Percentiles rank a stretch among this genome's conserved stretches.
Evolutionary conservation across 768 basidiomycete genomes (phyloP).

Genomic region (Tulasnella sp.): DNA sequence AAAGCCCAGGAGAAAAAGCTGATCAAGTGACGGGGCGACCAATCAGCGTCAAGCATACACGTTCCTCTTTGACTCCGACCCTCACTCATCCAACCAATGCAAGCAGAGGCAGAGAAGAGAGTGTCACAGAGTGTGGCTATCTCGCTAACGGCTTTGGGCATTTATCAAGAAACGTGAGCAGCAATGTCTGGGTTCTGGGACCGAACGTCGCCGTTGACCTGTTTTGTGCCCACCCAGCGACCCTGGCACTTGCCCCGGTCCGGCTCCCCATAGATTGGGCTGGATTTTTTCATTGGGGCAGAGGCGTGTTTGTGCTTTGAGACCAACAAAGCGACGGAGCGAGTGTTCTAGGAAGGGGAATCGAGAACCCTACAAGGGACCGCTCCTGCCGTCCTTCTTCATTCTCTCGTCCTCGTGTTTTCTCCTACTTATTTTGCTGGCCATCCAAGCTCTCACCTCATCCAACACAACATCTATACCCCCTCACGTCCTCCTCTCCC

Average conservation of each 20-base stretch:
- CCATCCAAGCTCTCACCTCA: slow-evolving; percentile 2
- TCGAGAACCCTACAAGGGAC: not conserved
- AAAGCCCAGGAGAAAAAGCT: slow-evolving; percentile 3
- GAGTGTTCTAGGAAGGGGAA: not conserved
- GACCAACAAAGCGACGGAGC: not conserved
- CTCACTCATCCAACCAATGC: not conserved
- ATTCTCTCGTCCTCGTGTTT: not conserved
- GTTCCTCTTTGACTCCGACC: slow-evolving; percentile 2
- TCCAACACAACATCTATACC: not conserved
- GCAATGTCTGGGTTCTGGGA: not conserved
- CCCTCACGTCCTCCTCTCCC: not conserved
- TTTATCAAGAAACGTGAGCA: no score
- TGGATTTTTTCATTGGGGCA: not conserved
- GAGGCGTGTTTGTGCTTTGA: not conserved
- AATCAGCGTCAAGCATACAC: not conserved
- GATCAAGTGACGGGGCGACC: not conserved
- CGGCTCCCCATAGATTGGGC: not conserved
- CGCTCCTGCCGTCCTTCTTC: not conserved
- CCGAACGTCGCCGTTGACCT: slow-evolving; percentile 1
- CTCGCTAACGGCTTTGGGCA: not conserved
- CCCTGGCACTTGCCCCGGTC: not conserved
- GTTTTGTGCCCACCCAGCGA: not conserved
- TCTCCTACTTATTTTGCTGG: slow-evolving; percentile 1
- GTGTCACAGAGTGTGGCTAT: not conserved
- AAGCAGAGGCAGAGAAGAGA: not conserved